phyloP scores from a whole-genome alignment of 441 rosid species.

The Aquilaria agallochum region DNA sequence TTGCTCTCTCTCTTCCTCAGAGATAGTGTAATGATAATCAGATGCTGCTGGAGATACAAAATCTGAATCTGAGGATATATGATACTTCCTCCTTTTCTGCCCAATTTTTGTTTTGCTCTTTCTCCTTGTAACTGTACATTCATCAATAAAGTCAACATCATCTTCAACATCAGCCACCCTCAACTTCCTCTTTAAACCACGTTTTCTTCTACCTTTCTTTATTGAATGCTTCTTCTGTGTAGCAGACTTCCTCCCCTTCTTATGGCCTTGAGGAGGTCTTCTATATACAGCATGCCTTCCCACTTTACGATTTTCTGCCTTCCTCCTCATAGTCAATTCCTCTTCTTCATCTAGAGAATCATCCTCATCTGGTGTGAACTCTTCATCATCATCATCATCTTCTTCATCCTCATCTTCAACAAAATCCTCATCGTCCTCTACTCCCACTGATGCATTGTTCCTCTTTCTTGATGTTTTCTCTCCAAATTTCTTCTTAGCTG shows the following conservation, averaged over 20 bases:
- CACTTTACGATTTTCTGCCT: constrained; percentile 26
- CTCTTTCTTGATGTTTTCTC: constrained; percentile 46
- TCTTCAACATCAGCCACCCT: constrained; percentile 32
- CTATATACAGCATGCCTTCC: constrained; percentile 27
- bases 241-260: constrained; percentile 40
- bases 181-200: constrained; percentile 44
- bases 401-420: constrained; percentile 30
- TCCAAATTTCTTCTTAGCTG: constrained; percentile 28
- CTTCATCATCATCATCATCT: constrained; percentile 54
- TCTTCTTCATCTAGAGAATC: constrained; percentile 79
- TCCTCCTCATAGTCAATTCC: constrained; percentile 32
- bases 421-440: constrained; percentile 44
- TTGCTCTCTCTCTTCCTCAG: constrained; percentile 96
- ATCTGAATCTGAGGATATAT: constrained; percentile 72
- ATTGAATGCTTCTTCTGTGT: constrained; percentile 33
- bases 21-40: constrained; percentile 74
- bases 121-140: constrained; percentile 28
- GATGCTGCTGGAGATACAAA: constrained; percentile 58
- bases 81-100: constrained; percentile 43
- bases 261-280: constrained; percentile 31
- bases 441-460: constrained; percentile 38
- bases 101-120: constrained; percentile 35
- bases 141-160: constrained; percentile 53
- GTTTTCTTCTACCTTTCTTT: constrained; percentile 41
- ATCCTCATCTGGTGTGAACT: constrained; percentile 64